Percentiles rank a stretch among this genome's conserved stretches.
Conservation (phyloP, 2,329 filamentous ascomycete species). For the Fusarium marasasianum region DNA sequence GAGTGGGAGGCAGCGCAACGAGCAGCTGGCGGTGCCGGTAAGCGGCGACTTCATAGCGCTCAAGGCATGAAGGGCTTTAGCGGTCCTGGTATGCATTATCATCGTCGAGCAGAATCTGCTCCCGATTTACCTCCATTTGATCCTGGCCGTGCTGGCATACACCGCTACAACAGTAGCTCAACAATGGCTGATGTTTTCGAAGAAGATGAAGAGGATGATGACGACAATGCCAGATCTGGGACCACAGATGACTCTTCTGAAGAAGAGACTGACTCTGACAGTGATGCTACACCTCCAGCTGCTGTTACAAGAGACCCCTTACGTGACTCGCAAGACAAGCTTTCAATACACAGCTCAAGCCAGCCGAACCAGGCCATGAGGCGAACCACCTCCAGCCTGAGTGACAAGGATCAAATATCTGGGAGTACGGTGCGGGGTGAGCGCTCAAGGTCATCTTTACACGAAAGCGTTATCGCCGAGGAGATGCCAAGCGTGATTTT, state of each 20-base stretch:
- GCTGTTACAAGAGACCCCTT: conserved; percentile 35
- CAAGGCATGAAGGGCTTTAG: conserved; percentile 74
- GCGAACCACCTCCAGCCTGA: conserved; percentile 58
- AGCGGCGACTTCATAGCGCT: conserved; percentile 80
- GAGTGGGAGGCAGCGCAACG: conserved; percentile 75
- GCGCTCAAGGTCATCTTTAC: conserved; percentile 59
- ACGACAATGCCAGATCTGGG: conserved; percentile 57
- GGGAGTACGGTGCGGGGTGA: conserved; percentile 55
- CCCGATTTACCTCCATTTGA: conserved; percentile 83
- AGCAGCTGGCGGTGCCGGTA: conserved; percentile 61
- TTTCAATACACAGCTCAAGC: conserved; percentile 35
- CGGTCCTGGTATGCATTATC: conserved; percentile 77
- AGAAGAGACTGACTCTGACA: conserved; percentile 58
- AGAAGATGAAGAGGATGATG: conserved; percentile 76
- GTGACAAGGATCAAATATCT: conserved; percentile 47
- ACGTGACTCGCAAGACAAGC: conserved; percentile 35
- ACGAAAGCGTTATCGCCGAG: conserved; percentile 62
- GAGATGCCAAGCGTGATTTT: conserved; percentile 55
- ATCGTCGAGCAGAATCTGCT: conserved; percentile 81
- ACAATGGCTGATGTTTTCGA: conserved; percentile 90
- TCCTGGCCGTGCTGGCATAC: conserved; percentile 63
- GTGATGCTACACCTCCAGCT: conserved; percentile 49
- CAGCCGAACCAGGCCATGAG: conserved; percentile 45
- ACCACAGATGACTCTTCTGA: conserved; percentile 53
- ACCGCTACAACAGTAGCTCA: conserved; percentile 71